phyloP scores from a whole-genome alignment of 345 rosid species.

The Salix arbutifolia region DNA sequence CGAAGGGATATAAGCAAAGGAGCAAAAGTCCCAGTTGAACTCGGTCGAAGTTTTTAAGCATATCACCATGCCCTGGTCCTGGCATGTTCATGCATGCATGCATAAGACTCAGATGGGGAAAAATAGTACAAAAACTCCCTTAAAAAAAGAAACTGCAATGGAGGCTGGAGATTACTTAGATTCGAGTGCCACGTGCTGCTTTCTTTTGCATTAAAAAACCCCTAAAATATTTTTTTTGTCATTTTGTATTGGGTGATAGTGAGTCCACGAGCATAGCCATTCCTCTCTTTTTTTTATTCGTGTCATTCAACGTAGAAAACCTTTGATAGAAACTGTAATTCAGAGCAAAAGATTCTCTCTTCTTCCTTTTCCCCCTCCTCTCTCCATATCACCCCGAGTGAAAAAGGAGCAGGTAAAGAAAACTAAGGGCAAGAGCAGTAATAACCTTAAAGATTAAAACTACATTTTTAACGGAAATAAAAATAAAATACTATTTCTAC shows the following conservation, averaged over 20 bases:
- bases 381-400: neutral
- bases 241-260: neutral
- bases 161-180: too few species aligned
- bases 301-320: neutral
- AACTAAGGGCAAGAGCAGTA: neutral
- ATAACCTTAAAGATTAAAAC: neutral
- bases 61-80: too few species aligned
- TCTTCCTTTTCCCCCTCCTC: neutral
- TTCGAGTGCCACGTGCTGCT: conserved; percentile 11
- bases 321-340: neutral
- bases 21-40: too few species aligned
- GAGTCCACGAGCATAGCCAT: neutral
- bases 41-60: too few species aligned
- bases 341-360: neutral
- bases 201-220: neutral
- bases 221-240: neutral
- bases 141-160: neutral
- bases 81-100: too few species aligned
- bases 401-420: neutral
- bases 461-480: neutral
- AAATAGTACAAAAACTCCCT: neutral
- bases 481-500: neutral
- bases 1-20: too few species aligned
- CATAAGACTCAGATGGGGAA: too few species aligned
- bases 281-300: neutral